Conservation (phyloP, 148 eudicot species). For the Chenopodium album region DNA sequence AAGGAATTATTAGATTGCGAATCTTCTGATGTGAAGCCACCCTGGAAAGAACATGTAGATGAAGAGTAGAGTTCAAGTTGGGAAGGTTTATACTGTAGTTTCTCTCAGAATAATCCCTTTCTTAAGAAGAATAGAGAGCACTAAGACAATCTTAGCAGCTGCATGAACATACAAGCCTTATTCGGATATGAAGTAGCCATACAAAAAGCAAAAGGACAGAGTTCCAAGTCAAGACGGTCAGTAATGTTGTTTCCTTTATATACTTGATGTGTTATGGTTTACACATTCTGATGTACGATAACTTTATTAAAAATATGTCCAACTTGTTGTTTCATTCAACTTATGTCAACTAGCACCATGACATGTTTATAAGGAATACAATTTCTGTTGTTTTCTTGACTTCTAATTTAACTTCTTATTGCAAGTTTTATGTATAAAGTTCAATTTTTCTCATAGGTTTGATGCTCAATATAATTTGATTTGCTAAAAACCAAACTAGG, state of each 20-base stretch:
- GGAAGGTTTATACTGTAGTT: slow-evolving; percentile 27
- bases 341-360: background rate
- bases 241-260: background rate
- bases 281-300: background rate
- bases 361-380: background rate
- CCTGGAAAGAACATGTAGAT: slow-evolving; percentile 37
- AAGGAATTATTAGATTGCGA: slow-evolving; percentile 29
- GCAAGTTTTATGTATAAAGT: background rate
- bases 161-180: background rate
- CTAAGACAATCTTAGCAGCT: background rate
- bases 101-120: background rate
- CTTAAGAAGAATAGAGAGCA: background rate
- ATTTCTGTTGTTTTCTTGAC: background rate
- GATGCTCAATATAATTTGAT: background rate
- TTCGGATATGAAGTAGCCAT: background rate
- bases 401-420: too few species aligned
- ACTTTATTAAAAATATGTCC: background rate
- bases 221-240: slow-evolving; percentile 10
- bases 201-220: background rate
- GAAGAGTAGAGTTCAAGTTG: slow-evolving; percentile 32
- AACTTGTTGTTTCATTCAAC: background rate
- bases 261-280: background rate
- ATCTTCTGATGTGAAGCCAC: slow-evolving; percentile 46
- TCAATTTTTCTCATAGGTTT: background rate
- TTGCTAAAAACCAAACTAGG: background rate